Evolutionary conservation across 441 rosid species (phyloP).

Genomic region (Populus hybrid): DNA sequence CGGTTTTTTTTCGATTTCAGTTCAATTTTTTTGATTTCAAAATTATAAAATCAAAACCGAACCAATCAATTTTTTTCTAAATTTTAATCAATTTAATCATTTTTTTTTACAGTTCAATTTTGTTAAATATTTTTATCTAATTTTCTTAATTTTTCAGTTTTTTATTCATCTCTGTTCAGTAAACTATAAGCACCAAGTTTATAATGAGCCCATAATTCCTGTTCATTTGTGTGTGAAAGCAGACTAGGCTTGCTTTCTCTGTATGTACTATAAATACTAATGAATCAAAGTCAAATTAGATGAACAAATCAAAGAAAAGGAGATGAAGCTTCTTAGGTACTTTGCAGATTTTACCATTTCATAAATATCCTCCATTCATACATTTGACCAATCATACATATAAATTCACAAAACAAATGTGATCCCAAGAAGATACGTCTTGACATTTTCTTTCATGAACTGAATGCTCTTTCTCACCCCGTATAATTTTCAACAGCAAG

Average conservation of each 20-base stretch:
- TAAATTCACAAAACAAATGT: background rate
- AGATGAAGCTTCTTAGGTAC: background rate
- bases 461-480: background rate
- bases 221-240: background rate
- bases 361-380: background rate
- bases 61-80: too few species aligned
- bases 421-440: slow-evolving; percentile 3
- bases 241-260: background rate
- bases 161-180: too few species aligned
- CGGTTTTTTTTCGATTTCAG: too few species aligned
- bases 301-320: background rate
- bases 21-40: too few species aligned
- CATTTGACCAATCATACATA: background rate
- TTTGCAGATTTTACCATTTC: background rate
- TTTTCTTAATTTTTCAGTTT: too few species aligned
- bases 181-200: too few species aligned
- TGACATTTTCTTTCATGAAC: background rate
- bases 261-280: too few species aligned
- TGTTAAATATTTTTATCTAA: too few species aligned
- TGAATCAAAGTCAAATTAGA: background rate
- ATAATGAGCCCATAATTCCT: too few species aligned
- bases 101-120: too few species aligned
- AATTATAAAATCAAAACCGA: too few species aligned
- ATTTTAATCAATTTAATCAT: too few species aligned
- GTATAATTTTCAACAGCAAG: background rate